Base-by-base conservation (phyloP, 345 rosid species). In the Arabis alpina region DNA sequence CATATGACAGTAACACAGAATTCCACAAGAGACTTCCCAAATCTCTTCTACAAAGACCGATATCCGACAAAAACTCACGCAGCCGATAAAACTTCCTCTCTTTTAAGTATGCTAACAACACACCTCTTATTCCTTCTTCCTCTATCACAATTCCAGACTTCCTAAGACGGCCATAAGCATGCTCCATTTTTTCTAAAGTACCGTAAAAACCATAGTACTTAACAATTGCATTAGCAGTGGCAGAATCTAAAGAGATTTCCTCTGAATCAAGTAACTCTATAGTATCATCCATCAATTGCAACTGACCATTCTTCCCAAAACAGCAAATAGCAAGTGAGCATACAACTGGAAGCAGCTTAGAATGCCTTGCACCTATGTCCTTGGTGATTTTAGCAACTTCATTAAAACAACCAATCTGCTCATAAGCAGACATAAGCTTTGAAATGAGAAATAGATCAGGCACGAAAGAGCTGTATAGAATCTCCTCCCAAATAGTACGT, bases 1-100 rank as follows among this genome's bases (percentile, higher is more conserved):
- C 96, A 70, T 77, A 88, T 3, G 96, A 90, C 49, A 93, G 74
- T 49, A 93, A 77, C 72, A 90, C 67, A 32, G 85, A 80, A 74
- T 93, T 93, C 97, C 98, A 90, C 10, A 87, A 57, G 24, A 90
- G 68, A 74, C 86, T 88, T 25, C 91, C 92, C 5, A 86, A 68
- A 72, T 86, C 61, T 68, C 76, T 85, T 77, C 96, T 74, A 23
- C 78, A 73, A 50, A 93, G 89, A 55, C 98, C 93, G 19, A 86
- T 87, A 12, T 79, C 86, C 58, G 80, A 77, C n/a, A 80, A 28
- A 62, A 93, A 90, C 72, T 80, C 86, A 2, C 92, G 87, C 6
- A 90, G 49, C 70, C 77, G 64, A 75, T 73, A 91, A 68, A 84
- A 84, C 58, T 87, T 79, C 48, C 61, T 64, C 19, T 72, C 74